A percentile compares a stretch with the other conserved stretches of the same genome.
Conservation (phyloP, 2,329 filamentous ascomycete genomes). For the Fusarium concolor region DNA sequence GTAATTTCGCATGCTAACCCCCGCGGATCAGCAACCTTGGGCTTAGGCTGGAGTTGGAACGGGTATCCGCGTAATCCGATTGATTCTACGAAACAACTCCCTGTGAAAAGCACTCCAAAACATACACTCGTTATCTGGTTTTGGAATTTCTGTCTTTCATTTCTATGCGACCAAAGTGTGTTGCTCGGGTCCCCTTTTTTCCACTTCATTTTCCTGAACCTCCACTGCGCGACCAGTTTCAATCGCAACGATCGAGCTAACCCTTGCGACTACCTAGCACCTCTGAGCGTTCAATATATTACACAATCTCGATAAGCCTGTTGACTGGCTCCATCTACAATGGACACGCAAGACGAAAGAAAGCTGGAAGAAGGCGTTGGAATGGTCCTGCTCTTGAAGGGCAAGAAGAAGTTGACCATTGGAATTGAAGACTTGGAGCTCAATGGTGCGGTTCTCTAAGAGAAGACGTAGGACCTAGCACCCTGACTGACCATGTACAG, state of each 20-base stretch:
- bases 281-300: not conserved
- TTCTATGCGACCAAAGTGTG: not conserved
- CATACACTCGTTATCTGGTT: conserved; percentile 3
- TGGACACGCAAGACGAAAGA: conserved; percentile 21
- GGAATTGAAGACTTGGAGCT: conserved; percentile 49
- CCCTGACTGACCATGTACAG: conserved; percentile 36
- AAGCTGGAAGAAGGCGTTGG: conserved; percentile 43
- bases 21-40: conserved; percentile 30
- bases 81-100: conserved; percentile 4
- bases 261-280: conserved; percentile 1
- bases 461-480: conserved; percentile 2
- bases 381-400: conserved; percentile 48
- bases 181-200: conserved; percentile 12
- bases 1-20: conserved; percentile 39
- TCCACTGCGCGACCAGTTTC: not conserved
- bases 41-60: conserved; percentile 1
- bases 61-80: conserved; percentile 31
- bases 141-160: not conserved
- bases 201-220: not conserved
- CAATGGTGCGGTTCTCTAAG: conserved; percentile 49
- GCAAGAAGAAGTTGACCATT: conserved; percentile 50
- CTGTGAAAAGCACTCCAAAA: conserved; percentile 1
- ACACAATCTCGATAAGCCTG: not conserved
- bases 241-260: conserved; percentile 8
- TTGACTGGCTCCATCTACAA: not conserved